phyloP scores from a whole-genome alignment of 1,284 basidiomycete genomes.

The Exobasidium cylindrosporum region DNA sequence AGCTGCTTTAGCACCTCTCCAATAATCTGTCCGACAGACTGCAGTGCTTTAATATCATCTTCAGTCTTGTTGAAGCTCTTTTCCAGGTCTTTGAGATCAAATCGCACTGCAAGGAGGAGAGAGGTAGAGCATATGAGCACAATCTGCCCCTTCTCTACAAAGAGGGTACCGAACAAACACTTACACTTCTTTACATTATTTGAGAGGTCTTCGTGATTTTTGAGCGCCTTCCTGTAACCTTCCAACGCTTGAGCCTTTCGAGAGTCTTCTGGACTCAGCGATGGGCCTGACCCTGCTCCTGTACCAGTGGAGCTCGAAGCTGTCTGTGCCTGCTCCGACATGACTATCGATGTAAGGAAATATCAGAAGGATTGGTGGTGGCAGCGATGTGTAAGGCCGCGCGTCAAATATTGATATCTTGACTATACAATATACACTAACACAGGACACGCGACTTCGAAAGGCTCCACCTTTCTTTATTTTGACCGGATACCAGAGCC shows the following conservation, averaged over 20 bases:
- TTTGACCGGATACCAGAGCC: too few relatives aligned
- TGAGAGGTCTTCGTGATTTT: conserved; percentile 59
- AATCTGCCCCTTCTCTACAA: neutral
- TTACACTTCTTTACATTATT: conserved; percentile 45
- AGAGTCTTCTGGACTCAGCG: conserved; percentile 15
- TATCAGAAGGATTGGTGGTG: neutral
- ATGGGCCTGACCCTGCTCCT: neutral
- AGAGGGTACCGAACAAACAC: conserved; percentile 8
- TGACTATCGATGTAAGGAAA: neutral
- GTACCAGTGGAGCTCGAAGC: too few relatives aligned
- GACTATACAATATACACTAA: too few relatives aligned
- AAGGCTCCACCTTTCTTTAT: neutral
- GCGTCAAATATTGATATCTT: neutral
- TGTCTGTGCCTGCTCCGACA: neutral
- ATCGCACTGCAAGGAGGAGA: conserved; percentile 34
- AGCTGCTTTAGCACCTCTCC: conserved; percentile 98
- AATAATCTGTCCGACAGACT: conserved; percentile 98
- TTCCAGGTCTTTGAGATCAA: conserved; percentile 69
- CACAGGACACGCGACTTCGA: too few relatives aligned
- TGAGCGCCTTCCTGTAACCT: conserved; percentile 47
- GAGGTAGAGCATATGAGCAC: neutral
- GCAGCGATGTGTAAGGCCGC: neutral
- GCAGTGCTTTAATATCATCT: conserved; percentile 97
- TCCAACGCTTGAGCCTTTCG: conserved; percentile 49
- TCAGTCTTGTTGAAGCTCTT: conserved; percentile 92